Evolutionary conservation across 805 yeast species (phyloP), one percentile per base, ranked within the genome.

Genomic region (Spencermartinsiella europaea): DNA sequence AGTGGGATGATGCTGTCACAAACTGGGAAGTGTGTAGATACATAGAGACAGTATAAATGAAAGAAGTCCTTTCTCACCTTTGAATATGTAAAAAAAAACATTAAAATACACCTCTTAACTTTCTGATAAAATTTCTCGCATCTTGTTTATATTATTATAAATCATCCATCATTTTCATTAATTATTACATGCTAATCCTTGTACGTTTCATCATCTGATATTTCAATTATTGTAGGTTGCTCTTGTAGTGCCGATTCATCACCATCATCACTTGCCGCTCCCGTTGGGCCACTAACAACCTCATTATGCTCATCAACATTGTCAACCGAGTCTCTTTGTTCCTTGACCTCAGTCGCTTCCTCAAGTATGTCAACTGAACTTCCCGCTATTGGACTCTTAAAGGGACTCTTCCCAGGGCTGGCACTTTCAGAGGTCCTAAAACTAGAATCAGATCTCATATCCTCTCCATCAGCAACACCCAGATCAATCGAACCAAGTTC

Each of bases 1-100:
- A 48, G 38, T 64, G 59, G 52, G 54, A 60, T 35, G 63, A 62
- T 34, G 62, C 64, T 3, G 67, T 64, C 17, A 63, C 68, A 15
- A 57, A 59, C 45, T 64, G 67, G 67, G 67, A 64, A 45, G 61
- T 63, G 19, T 49, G 53, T 17, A 47, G 68, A 36, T 63, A 63
- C 45, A 50, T 63, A 31, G 68, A 63, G 46, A 59, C 61, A 3
- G 63, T 57, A 7, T 61, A 51, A 45, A 21, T n/a, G n/a, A n/a
- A 8, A 14, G 14, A 14, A 14, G 33, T 10, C 33, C 33, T 14
- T 27, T 14, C 14, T 27, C 33, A 27, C 40, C 20, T 37, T 17
- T 4, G 37, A 3, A 34, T 10, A 19, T 34, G 21, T 4, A 21
- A n/a, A 14, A 34, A 34, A 8, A 21, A 34, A n/a, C n/a, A n/a